phyloP scores from a whole-genome alignment of 805 yeast genomes.

The Wickerhamiella occidentalis region DNA sequence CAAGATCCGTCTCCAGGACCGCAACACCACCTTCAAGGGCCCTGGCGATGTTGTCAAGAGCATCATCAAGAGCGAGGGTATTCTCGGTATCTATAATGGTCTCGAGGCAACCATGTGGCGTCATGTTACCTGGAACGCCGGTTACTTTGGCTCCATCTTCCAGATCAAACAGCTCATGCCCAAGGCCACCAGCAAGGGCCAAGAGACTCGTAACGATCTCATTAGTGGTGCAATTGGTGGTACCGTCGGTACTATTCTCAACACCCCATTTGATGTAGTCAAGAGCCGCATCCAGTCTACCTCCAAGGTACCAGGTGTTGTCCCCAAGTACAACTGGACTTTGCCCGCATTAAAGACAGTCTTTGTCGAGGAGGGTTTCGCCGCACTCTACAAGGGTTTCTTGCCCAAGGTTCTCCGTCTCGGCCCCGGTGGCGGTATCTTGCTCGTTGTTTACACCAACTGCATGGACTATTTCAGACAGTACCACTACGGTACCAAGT shows the following conservation, averaged over 20 bases:
- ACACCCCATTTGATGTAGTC: conserved; percentile 93
- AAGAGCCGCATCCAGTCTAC: conserved; percentile 88
- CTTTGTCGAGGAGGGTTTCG: conserved; percentile 81
- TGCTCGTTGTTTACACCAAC: conserved; percentile 89
- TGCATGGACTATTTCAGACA: conserved; percentile 77
- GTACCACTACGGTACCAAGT: conserved; percentile 10
- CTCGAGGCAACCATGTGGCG: conserved; percentile 96
- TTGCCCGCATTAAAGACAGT: conserved; percentile 64
- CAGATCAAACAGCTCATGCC: conserved; percentile 76
- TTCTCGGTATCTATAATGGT: conserved; percentile 80
- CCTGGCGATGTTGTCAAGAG: conserved; percentile 70
- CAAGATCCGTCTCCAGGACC: conserved; percentile 90
- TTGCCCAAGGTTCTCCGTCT: conserved; percentile 91
- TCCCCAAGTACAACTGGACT: conserved; percentile 87
- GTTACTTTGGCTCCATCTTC: conserved; percentile 90
- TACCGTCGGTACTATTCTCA: conserved; percentile 84
- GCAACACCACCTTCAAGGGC: conserved; percentile 65
- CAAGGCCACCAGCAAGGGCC: conserved; percentile 52
- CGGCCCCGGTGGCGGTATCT: conserved; percentile 99
- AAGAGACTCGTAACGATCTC: conserved; percentile 75
- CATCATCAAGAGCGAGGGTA: conserved; percentile 65
- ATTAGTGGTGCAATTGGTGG: conserved; percentile 95
- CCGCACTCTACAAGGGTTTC: conserved; percentile 90
- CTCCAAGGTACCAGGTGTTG: conserved; percentile 53
- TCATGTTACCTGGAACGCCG: conserved; percentile 94